phyloP scores from a whole-genome alignment of 2,329 filamentous ascomycete genomes.

The Aspergillus quadricinctus region DNA sequence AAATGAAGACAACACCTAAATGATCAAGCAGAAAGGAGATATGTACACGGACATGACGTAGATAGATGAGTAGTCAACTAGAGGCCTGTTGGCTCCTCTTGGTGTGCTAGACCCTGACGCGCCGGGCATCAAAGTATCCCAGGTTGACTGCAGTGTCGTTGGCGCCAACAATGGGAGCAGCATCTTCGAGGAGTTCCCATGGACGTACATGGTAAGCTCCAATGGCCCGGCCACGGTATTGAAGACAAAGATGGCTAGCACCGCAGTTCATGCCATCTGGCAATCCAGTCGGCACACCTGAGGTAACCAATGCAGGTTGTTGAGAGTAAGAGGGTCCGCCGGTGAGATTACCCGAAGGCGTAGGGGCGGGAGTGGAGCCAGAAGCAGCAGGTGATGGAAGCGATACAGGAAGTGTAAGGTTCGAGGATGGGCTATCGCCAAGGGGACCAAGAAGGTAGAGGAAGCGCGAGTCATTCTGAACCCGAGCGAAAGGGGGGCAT shows the following conservation, averaged over 20 bases:
- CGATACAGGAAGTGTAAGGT: conserved; percentile 22
- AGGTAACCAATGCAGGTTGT: conserved; percentile 8
- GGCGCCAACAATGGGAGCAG: conserved; percentile 40
- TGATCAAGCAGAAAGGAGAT: background rate
- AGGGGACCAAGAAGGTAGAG: conserved; percentile 41
- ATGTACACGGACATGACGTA: background rate
- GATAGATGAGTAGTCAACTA: background rate
- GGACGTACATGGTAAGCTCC: conserved; percentile 35
- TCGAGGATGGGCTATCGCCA: conserved; percentile 17
- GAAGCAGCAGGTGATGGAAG: conserved; percentile 29
- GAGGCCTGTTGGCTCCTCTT: background rate
- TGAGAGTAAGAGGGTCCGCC: conserved; percentile 14
- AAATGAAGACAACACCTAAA: background rate
- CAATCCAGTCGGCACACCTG: conserved; percentile 9
- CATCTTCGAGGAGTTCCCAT: conserved; percentile 45
- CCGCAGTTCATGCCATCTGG: conserved; percentile 25
- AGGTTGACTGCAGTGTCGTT: conserved; percentile 44
- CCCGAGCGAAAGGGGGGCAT: conserved; percentile 34
- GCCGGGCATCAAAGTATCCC: conserved; percentile 39
- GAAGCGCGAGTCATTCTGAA: conserved; percentile 38
- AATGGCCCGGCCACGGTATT: conserved; percentile 32
- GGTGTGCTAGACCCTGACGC: conserved; percentile 23
- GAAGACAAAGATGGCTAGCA: conserved; percentile 32
- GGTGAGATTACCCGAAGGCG: conserved; percentile 22
- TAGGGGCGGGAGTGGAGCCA: conserved; percentile 25